Conservation (phyloP, 2,329 filamentous ascomycete genomes). For the Arthrinium puccinioides region DNA sequence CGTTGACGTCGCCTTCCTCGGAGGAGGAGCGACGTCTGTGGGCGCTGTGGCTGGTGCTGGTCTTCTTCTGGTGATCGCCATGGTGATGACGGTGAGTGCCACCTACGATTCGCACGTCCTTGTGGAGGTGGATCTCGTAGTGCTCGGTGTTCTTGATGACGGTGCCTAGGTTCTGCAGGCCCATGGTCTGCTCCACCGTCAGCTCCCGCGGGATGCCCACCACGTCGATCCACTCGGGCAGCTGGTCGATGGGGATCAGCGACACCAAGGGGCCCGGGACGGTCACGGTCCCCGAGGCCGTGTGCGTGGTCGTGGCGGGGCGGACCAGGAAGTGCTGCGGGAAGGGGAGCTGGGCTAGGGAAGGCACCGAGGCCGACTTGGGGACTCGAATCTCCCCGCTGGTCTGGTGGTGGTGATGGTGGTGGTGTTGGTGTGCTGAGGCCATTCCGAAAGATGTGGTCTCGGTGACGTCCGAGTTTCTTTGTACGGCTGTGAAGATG, state of each 20-base stretch:
- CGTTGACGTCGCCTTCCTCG: neutral
- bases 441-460: too few species aligned
- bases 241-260: slow-evolving; percentile 45
- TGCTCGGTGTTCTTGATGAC: slow-evolving; percentile 12
- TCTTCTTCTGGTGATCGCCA: neutral
- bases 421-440: neutral
- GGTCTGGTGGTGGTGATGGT: neutral
- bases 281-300: slow-evolving; percentile 15
- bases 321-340: slow-evolving; percentile 38
- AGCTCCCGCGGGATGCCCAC: slow-evolving; percentile 35
- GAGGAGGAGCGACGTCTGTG: neutral
- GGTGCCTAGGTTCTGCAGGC: slow-evolving; percentile 31
- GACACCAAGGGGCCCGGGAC: slow-evolving; percentile 35
- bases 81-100: neutral
- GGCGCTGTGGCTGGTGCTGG: neutral
- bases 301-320: slow-evolving; percentile 22
- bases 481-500: too few species aligned
- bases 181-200: slow-evolving; percentile 25
- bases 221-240: slow-evolving; percentile 38
- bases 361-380: neutral
- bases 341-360: slow-evolving; percentile 4
- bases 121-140: slow-evolving; percentile 19
- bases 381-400: neutral
- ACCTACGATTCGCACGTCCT: slow-evolving; percentile 1
- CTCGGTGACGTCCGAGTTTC: too few species aligned